Evolutionary conservation across 148 eudicot species (phyloP).

Genomic region (Cornus controversa): DNA sequence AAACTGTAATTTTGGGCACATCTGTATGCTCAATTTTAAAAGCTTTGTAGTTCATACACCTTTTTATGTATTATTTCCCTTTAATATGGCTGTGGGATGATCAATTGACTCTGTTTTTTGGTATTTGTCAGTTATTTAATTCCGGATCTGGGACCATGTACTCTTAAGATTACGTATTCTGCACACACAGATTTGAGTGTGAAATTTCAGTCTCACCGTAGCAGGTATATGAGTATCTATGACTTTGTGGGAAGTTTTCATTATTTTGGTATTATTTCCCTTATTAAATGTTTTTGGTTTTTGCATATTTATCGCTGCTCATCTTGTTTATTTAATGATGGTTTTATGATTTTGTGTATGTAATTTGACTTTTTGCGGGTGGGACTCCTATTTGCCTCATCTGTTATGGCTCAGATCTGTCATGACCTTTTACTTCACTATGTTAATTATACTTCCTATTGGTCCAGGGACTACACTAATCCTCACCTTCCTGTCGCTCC

Average conservation of each 20-base stretch:
- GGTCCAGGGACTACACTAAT: slow-evolving; percentile 91
- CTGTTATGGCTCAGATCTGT: not conserved
- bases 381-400: not conserved
- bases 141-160: slow-evolving; percentile 85
- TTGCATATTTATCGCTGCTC: not conserved
- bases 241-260: not conserved
- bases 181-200: slow-evolving; percentile 95
- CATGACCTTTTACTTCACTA: not conserved
- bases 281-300: not conserved
- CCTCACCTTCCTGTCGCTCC: slow-evolving; percentile 90
- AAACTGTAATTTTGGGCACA: not conserved
- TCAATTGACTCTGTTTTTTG: not conserved
- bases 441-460: slow-evolving; percentile 12
- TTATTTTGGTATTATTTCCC: not conserved
- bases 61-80: slow-evolving; percentile 1
- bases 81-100: not conserved
- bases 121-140: slow-evolving; percentile 64
- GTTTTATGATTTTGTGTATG: not conserved
- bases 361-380: not conserved
- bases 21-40: not conserved
- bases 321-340: not conserved
- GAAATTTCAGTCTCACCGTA: slow-evolving; percentile 91
- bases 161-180: slow-evolving; percentile 83
- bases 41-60: not conserved
- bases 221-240: slow-evolving; percentile 55